Evolutionary conservation across 2,329 filamentous ascomycete species (phyloP).

Genomic region (Fusarium foetens): DNA sequence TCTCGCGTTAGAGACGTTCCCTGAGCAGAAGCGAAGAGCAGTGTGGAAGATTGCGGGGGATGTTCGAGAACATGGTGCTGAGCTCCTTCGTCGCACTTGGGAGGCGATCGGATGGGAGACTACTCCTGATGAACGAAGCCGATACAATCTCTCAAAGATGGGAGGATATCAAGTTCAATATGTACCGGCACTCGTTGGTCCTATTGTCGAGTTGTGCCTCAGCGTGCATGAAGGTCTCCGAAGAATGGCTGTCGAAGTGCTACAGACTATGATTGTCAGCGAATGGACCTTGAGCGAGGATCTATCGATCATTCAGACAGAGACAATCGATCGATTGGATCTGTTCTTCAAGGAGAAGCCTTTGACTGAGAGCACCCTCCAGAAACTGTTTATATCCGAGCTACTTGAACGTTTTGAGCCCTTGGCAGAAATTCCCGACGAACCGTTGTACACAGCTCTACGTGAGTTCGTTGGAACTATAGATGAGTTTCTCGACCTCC

Average conservation of each 20-base stretch:
- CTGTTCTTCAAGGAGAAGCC: conserved; percentile 88
- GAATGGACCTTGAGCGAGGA: conserved; percentile 98
- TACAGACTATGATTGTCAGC: conserved; percentile 98
- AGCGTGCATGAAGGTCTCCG: conserved; percentile 94
- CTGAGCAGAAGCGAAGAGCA: conserved; percentile 93
- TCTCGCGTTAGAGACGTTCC: conserved; percentile 92
- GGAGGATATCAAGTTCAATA: conserved; percentile 99
- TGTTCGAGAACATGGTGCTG: conserved; percentile 89
- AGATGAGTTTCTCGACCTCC: conserved; percentile 88
- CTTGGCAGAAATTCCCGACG: conserved; percentile 72
- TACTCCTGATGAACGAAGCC: conserved; percentile 77
- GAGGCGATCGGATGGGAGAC: conserved; percentile 98
- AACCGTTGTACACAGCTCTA: conserved; percentile 79
- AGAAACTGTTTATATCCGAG: conserved; percentile 92
- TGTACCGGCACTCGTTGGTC: conserved; percentile 88
- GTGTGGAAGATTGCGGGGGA: conserved; percentile 99
- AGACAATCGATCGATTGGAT: conserved; percentile 95
- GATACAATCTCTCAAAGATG: conserved; percentile 84
- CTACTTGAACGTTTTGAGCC: conserved; percentile 82
- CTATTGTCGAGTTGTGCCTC: conserved; percentile 92
- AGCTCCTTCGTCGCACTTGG: conserved; percentile 86
- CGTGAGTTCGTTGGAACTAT: conserved; percentile 84
- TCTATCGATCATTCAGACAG: conserved; percentile 88
- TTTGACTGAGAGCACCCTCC: conserved; percentile 86
- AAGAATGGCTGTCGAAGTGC: conserved; percentile 88